phyloP scores from a whole-genome alignment of 805 yeast species.

The Monosporozyma servazzii region DNA sequence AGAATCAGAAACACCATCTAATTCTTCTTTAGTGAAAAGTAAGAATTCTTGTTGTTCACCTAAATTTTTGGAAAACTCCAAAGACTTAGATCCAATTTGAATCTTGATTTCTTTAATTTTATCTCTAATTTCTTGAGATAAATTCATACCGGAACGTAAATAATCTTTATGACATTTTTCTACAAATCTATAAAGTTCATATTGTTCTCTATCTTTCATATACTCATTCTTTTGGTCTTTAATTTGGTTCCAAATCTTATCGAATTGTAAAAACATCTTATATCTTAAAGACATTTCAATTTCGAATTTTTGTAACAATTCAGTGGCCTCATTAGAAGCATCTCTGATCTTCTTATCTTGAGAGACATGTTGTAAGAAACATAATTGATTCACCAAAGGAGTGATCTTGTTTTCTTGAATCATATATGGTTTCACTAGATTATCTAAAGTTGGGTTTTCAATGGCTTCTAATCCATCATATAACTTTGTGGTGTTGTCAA shows the following conservation, averaged over 20 bases:
- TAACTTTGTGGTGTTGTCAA: constrained; percentile 35
- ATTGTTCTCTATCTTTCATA: constrained; percentile 22
- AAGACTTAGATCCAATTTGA: constrained; percentile 46
- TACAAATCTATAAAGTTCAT: constrained; percentile 49
- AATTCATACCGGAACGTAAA: constrained; percentile 60
- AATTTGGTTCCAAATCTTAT: constrained; percentile 39
- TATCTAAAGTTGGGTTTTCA: constrained; percentile 45
- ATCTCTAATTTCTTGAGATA: constrained; percentile 46
- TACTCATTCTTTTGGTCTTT: constrained; percentile 18
- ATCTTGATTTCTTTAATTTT: constrained; percentile 50
- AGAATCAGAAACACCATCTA: constrained; percentile 65
- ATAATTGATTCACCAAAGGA: constrained; percentile 40
- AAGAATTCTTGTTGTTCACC: constrained; percentile 62
- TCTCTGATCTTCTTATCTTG: constrained; percentile 56
- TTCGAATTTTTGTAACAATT: constrained; percentile 42
- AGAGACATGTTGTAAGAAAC: constrained; percentile 69
- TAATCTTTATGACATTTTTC: constrained; percentile 49
- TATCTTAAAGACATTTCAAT: constrained; percentile 60
- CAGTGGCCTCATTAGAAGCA: constrained; percentile 58
- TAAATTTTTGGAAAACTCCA: constrained; percentile 53
- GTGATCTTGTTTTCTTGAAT: constrained; percentile 41
- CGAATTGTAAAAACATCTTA: constrained; percentile 54
- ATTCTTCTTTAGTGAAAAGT: constrained; percentile 52
- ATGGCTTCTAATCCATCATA: constrained; percentile 47
- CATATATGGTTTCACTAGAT: constrained; percentile 45